Base-by-base conservation (phyloP, 176 grass and related monocot genomes). In the Oryza meridionalis region DNA sequence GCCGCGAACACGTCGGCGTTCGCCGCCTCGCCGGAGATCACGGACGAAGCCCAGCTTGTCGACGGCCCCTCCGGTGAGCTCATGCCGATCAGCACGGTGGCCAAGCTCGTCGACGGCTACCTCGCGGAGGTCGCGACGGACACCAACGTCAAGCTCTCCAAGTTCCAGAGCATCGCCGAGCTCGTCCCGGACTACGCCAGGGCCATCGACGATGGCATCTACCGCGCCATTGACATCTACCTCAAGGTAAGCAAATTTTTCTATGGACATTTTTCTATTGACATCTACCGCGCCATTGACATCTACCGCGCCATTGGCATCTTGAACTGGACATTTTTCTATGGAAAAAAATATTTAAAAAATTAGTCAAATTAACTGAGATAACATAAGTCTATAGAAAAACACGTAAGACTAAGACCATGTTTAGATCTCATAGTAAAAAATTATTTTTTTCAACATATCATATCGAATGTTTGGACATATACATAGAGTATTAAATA, bases 191-290 rank as follows among this genome's bases (percentile, higher is more conserved):
- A 92, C 71, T 91, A 94, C 35, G 88, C 90, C 6, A 87, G 92
- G 84, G 66, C 81, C 4, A 70, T 91, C 77, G 88, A 94, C 71
- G 94, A 97, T 15, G 88, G 92, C 49, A 85, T 97, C 65, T 97
- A 97, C 75, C 94, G 90, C 69, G 94, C 94, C 80, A 90, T 94
- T 16, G 94, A 97, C 70, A 88, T 97, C 69, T 97, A 87, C 24
- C 84, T 97, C 40, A 97, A 97, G 94, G 92, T 97, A 90, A 91
- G 7, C 53, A 35, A 35, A n/a, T n/a, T n/a, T n/a, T n/a, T n/a
- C n/a, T n/a, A n/a, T 35, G 33, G 33, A 35, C 33, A 35, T 35
- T 35, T 35, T 35, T 35, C 32, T 33, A 29, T 29, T n/a, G n/a
- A n/a, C n/a, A n/a, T n/a, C n/a, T n/a, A n/a, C n/a, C n/a, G n/a